These are phyloP conservation scores for Annulohypoxylon truncatum DNA, from an alignment of 2,329 filamentous ascomycete species.

Conservation along the genomic window DNA sequence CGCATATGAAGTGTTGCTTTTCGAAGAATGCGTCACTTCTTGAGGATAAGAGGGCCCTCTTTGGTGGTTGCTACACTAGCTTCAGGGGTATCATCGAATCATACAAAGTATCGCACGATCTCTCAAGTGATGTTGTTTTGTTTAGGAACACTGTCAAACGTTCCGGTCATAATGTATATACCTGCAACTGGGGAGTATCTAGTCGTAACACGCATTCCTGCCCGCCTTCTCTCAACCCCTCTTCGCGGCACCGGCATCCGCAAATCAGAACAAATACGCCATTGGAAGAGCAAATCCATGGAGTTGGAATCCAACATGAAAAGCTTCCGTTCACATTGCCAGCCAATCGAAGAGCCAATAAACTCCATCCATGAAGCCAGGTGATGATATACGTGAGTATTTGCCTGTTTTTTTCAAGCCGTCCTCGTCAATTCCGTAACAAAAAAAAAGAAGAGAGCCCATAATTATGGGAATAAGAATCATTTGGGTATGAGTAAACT, in stretches of 20 bases:
- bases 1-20: background rate
- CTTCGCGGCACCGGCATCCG: slow-evolving; percentile 40
- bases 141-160: background rate
- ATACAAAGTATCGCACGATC: background rate
- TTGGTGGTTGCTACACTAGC: background rate
- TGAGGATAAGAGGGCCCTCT: background rate
- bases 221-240: slow-evolving; percentile 36
- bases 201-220: slow-evolving; percentile 42
- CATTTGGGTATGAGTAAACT: slow-evolving; percentile 32
- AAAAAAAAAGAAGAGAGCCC: slow-evolving; percentile 42
- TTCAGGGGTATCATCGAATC: slow-evolving; percentile 6
- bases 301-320: slow-evolving; percentile 37
- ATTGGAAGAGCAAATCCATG: slow-evolving; percentile 36
- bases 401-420: slow-evolving; percentile 37
- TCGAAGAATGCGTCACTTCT: background rate
- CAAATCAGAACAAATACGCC: slow-evolving; percentile 43
- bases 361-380: slow-evolving; percentile 46
- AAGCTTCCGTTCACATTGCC: slow-evolving; percentile 20
- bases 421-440: slow-evolving; percentile 42
- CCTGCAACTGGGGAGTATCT: slow-evolving; percentile 44
- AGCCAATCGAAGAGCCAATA: slow-evolving; percentile 37
- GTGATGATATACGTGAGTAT: slow-evolving; percentile 41
- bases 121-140: slow-evolving; percentile 1
- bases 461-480: slow-evolving; percentile 15
- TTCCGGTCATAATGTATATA: slow-evolving; percentile 43